Conservation (phyloP, 768 basidiomycete genomes). For the Sutorius australiensis region DNA sequence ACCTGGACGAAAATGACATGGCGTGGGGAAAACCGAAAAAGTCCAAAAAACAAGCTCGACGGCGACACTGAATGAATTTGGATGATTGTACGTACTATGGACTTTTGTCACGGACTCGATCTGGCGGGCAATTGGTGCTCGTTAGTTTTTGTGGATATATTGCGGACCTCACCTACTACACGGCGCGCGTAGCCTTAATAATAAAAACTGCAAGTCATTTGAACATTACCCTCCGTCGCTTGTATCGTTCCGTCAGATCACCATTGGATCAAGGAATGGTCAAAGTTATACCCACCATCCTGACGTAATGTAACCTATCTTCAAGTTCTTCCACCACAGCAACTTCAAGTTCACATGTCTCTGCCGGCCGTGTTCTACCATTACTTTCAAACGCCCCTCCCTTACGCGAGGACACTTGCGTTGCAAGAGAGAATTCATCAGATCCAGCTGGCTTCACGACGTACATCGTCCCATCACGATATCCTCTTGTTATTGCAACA, state of each 20-base stretch:
- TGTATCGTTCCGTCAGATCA: background rate
- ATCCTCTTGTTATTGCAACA: constrained; percentile 83
- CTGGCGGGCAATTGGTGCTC: background rate
- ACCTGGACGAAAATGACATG: constrained; percentile 28
- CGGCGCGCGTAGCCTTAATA: background rate
- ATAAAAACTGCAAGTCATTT: background rate
- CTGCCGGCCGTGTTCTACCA: constrained; percentile 73
- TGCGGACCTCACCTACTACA: background rate
- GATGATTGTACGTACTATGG: background rate
- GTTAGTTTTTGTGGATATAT: background rate
- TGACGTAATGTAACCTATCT: background rate
- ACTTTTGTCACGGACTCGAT: background rate
- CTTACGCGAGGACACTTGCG: constrained; percentile 63
- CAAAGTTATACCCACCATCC: background rate
- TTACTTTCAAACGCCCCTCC: constrained; percentile 71
- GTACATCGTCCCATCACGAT: constrained; percentile 48
- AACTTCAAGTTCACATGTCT: constrained; percentile 15
- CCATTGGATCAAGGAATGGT: background rate
- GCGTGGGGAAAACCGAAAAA: constrained; percentile 21
- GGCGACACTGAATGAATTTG: background rate
- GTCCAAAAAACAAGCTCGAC: constrained; percentile 4
- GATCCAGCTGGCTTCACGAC: constrained; percentile 55
- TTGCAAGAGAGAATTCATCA: constrained; percentile 71
- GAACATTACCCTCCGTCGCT: background rate
- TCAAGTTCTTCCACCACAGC: background rate